Evolutionary conservation across 495 filamentous ascomycete genomes (phyloP).

Genomic region (Niebla homalea): DNA sequence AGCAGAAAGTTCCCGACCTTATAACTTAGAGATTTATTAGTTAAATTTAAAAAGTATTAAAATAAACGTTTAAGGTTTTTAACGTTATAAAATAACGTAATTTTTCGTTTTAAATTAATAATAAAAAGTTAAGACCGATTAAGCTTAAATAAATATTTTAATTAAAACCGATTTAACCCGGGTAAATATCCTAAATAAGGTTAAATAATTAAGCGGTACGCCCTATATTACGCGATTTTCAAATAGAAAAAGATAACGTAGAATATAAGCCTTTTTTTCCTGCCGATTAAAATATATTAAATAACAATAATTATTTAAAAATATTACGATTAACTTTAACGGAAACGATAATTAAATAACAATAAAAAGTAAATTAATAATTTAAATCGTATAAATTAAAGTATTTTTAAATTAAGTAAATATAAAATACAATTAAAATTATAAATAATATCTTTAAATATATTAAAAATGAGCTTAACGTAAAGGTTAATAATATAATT

Average conservation of each 20-base stretch:
- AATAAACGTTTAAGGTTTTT: neutral
- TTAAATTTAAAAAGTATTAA: neutral
- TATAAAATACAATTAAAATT: slow-evolving; percentile 2
- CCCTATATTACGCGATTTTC: neutral
- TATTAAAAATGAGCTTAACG: too few relatives aligned
- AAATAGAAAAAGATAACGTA: neutral
- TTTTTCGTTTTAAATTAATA: neutral
- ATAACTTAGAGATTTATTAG: neutral
- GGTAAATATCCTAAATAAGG: neutral
- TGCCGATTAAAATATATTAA: too few relatives aligned
- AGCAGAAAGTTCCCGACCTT: neutral
- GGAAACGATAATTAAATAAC: neutral
- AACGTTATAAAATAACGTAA: neutral
- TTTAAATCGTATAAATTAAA: slow-evolving; percentile 1
- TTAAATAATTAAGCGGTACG: neutral
- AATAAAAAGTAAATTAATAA: neutral
- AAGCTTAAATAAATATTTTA: too few relatives aligned
- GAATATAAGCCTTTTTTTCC: neutral
- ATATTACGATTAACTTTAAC: neutral
- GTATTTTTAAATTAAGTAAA: neutral
- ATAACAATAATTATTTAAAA: neutral
- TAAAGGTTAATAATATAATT: neutral
- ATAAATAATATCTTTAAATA: neutral
- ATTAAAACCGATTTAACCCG: too few relatives aligned
- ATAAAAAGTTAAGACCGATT: neutral